These are phyloP conservation scores for Syzygium malaccense DNA, from an alignment of 441 rosid species.

Conservation along the genomic window DNA sequence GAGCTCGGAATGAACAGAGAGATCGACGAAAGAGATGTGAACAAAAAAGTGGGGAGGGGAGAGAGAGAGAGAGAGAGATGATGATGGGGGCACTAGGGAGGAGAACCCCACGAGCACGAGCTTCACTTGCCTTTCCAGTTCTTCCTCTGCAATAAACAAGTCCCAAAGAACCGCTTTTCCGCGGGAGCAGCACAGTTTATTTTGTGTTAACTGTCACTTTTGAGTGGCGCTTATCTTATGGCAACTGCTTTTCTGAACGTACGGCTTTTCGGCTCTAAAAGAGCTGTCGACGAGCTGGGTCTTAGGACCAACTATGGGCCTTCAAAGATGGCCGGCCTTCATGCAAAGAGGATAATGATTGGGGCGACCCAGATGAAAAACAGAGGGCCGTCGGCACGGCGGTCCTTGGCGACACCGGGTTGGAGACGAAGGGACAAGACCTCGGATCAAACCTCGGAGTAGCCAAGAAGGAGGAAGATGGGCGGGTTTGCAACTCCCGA, in stretches of 20 bases:
- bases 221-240: background rate
- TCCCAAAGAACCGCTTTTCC: constrained; percentile 21
- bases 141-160: constrained; percentile 39
- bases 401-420: background rate
- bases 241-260: background rate
- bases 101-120: constrained; percentile 26
- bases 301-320: background rate
- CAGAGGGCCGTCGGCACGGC: background rate
- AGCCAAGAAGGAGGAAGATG: background rate
- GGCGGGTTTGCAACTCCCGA: background rate
- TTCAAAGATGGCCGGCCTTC: background rate
- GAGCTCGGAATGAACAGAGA: background rate
- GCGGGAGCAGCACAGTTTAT: constrained; percentile 52
- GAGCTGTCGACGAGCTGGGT: background rate
- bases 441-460: background rate
- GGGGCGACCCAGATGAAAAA: background rate
- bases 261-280: background rate
- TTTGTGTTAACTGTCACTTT: constrained; percentile 21
- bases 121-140: constrained; percentile 58
- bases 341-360: background rate
- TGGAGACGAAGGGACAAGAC: background rate
- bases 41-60: background rate
- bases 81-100: background rate
- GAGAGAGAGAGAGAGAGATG: background rate
- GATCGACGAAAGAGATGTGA: background rate